Conservation (phyloP, 306 rosid species). For the Sicyos baderoa region DNA sequence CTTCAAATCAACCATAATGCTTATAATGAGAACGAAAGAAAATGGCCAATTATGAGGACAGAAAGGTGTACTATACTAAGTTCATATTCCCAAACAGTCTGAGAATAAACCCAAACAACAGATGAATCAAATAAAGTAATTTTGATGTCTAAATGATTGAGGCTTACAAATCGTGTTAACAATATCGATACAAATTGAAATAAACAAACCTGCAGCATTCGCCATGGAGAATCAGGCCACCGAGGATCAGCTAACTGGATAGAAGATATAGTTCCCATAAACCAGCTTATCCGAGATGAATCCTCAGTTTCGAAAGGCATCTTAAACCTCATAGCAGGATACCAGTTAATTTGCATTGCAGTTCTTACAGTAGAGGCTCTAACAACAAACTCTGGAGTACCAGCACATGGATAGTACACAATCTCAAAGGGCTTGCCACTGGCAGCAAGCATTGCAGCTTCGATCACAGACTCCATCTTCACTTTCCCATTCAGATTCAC, state of each 20-base stretch:
- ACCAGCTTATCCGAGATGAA: conserved; percentile 92
- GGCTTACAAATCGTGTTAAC: neutral
- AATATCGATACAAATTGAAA: neutral
- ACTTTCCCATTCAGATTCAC: conserved; percentile 41
- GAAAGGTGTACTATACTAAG: neutral
- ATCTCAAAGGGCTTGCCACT: conserved; percentile 70
- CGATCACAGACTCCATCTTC: conserved; percentile 42
- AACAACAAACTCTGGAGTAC: conserved; percentile 80
- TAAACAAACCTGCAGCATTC: conserved; percentile 61
- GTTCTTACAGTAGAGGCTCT: conserved; percentile 60
- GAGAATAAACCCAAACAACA: neutral
- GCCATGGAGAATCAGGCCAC: conserved; percentile 98
- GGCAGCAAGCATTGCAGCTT: conserved; percentile 71
- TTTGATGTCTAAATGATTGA: neutral
- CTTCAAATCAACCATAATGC: conserved; percentile 2
- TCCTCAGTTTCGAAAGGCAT: conserved; percentile 98
- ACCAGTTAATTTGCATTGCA: conserved; percentile 76
- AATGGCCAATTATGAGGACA: neutral
- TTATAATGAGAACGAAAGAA: neutral
- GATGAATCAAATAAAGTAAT: conserved; percentile 3
- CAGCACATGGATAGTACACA: conserved; percentile 75
- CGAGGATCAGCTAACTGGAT: conserved; percentile 60
- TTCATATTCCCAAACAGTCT: conserved; percentile 1
- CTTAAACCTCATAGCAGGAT: conserved; percentile 85
- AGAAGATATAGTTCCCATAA: conserved; percentile 89